Conservation (phyloP, 2,329 filamentous ascomycete genomes). For the Colletotrichum australisinense region DNA sequence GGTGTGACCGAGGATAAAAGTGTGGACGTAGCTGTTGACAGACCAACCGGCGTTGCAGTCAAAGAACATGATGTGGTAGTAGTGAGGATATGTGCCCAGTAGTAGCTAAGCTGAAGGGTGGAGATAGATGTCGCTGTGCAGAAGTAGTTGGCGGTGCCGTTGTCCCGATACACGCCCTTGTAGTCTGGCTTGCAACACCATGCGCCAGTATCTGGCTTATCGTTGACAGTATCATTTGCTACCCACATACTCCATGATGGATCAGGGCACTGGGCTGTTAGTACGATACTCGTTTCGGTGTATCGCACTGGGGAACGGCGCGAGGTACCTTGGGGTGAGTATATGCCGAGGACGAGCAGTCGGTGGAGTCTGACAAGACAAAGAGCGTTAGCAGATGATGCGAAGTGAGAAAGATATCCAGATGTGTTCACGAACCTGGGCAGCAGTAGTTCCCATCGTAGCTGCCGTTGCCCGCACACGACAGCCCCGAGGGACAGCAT, state of each 20-base stretch:
- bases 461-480: neutral
- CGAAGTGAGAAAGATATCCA: no score
- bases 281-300: neutral
- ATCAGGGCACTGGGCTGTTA: neutral
- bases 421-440: neutral
- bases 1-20: neutral
- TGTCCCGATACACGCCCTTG: neutral
- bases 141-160: neutral
- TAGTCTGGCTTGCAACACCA: neutral
- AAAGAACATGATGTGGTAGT: neutral
- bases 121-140: neutral
- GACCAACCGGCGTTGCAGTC: neutral
- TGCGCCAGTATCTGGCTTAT: neutral
- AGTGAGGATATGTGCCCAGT: neutral
- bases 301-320: neutral
- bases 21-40: neutral
- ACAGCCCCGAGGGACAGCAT: neutral
- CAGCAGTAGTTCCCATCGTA: slow-evolving; percentile 2
- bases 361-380: neutral
- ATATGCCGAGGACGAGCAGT: neutral
- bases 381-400: neutral
- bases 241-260: neutral
- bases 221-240: neutral
- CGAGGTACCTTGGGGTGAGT: neutral
- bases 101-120: neutral